Percentiles rank a stretch among this genome's conserved stretches.
These are phyloP conservation scores for Sicyos edulis DNA, from an alignment of 306 rosid species.

Conservation along the genomic window DNA sequence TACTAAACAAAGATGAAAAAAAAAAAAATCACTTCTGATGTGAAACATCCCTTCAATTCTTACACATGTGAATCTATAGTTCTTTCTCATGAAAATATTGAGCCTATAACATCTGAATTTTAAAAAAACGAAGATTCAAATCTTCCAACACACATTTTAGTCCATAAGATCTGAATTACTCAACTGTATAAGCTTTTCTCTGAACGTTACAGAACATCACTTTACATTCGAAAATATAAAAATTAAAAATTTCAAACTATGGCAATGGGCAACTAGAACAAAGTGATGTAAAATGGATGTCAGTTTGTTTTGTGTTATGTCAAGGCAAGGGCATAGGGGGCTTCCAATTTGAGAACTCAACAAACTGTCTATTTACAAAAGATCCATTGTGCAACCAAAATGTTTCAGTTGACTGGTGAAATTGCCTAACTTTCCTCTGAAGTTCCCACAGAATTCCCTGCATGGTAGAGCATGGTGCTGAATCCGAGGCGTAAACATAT, in stretches of 20 bases:
- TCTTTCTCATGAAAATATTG: too few species aligned
- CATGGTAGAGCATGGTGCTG: constrained; percentile 77
- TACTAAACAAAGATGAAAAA: too few species aligned
- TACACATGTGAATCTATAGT: too few species aligned
- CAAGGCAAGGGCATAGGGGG: constrained; percentile 73
- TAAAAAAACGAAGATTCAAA: too few species aligned
- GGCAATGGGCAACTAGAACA: not conserved
- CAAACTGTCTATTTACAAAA: constrained; percentile 55
- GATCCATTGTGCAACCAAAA: constrained; percentile 92
- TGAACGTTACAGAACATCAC: not conserved
- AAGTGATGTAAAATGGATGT: not conserved
- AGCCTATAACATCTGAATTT: too few species aligned
- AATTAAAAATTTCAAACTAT: not conserved
- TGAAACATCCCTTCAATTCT: too few species aligned
- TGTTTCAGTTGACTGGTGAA: constrained; percentile 88
- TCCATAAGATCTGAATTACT: not conserved
- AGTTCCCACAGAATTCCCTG: constrained; percentile 89
- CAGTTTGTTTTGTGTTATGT: constrained; percentile 16
- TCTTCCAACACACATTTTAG: too few species aligned
- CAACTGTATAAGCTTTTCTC: constrained; percentile 1
- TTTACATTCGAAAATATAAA: constrained; percentile 3
- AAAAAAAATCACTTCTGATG: too few species aligned
- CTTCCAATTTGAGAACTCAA: constrained; percentile 71
- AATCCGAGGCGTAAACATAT: constrained; percentile 60
- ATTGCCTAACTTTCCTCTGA: constrained; percentile 80